A percentile compares a stretch with the other conserved stretches of the same genome.
phyloP scores from a whole-genome alignment of 2,329 filamentous ascomycete species.

The Calonectria leucothoes region DNA sequence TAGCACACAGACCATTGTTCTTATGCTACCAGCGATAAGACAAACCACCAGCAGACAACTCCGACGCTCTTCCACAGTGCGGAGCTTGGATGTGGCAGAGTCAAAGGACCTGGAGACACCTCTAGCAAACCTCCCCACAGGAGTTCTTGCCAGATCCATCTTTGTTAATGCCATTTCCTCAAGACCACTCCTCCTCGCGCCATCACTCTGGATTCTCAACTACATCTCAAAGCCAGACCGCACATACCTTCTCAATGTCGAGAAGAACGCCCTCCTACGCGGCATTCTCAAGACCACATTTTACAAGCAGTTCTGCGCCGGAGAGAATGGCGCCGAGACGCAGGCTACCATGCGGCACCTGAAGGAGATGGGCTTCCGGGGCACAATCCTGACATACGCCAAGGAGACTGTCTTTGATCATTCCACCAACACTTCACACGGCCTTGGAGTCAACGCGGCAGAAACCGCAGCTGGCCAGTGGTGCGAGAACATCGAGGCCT shows the following conservation, averaged over 20 bases:
- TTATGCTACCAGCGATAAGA: slow-evolving; percentile 8
- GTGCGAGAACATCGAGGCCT: slow-evolving; percentile 51
- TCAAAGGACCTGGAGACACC: slow-evolving; percentile 26
- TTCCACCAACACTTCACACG: slow-evolving; percentile 39
- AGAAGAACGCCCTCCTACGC: slow-evolving; percentile 61
- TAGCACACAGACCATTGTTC: slow-evolving; percentile 2
- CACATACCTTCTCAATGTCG: slow-evolving; percentile 55
- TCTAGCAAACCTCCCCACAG: slow-evolving; percentile 45
- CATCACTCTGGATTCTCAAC: slow-evolving; percentile 51
- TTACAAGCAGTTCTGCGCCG: slow-evolving; percentile 68
- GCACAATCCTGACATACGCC: slow-evolving; percentile 68
- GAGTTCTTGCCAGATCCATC: slow-evolving; percentile 53
- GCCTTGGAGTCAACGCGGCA: slow-evolving; percentile 46
- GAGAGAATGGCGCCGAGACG: slow-evolving; percentile 60
- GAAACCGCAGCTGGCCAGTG: slow-evolving; percentile 53
- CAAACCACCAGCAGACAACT: neutral
- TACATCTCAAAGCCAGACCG: slow-evolving; percentile 48
- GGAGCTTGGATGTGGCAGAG: neutral
- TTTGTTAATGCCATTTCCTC: slow-evolving; percentile 60
- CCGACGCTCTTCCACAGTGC: slow-evolving; percentile 6
- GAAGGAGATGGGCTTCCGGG: slow-evolving; percentile 62
- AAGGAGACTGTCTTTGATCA: slow-evolving; percentile 55
- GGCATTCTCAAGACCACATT: slow-evolving; percentile 62
- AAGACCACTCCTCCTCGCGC: slow-evolving; percentile 52
- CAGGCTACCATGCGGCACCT: slow-evolving; percentile 55